phyloP scores from a whole-genome alignment of 2,329 filamentous ascomycete species.

The Clonostachys solani region DNA sequence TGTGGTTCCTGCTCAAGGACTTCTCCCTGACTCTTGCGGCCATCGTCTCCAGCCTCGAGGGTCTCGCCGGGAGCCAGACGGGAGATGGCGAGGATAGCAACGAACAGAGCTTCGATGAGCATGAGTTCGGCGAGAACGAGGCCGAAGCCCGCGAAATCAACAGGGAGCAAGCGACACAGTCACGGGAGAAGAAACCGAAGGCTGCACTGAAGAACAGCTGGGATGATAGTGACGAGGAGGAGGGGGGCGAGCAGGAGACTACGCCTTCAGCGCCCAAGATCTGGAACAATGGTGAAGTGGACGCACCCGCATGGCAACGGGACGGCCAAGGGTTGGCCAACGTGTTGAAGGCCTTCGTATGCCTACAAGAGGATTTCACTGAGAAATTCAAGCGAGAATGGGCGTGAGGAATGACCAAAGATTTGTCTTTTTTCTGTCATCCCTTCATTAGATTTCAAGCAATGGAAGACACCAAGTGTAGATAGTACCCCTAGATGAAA shows the following conservation, averaged over 20 bases:
- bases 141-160: slow-evolving; percentile 23
- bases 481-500: too few relatives aligned
- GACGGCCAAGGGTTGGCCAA: background rate
- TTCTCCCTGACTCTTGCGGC: slow-evolving; percentile 59
- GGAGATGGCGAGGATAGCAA: slow-evolving; percentile 20
- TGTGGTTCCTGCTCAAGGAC: slow-evolving; percentile 69
- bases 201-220: slow-evolving; percentile 34
- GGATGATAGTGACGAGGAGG: slow-evolving; percentile 30
- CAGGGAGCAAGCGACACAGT: slow-evolving; percentile 8
- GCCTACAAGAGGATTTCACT: slow-evolving; percentile 56
- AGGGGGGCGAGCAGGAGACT: slow-evolving; percentile 11
- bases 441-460: too few relatives aligned
- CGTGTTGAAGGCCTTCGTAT: slow-evolving; percentile 49
- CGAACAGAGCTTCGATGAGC: slow-evolving; percentile 34
- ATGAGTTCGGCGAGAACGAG: slow-evolving; percentile 32
- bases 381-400: slow-evolving; percentile 59
- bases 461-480: too few relatives aligned
- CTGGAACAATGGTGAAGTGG: background rate
- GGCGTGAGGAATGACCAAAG: slow-evolving; percentile 32
- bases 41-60: slow-evolving; percentile 61
- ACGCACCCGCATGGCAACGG: slow-evolving; percentile 1
- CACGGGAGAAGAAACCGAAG: slow-evolving; percentile 1
- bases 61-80: slow-evolving; percentile 42
- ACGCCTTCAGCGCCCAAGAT: background rate
- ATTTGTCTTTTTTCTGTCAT: too few relatives aligned